phyloP scores from a whole-genome alignment of 73 alveolate genomes.

The Blepharisma stoltei region DNA sequence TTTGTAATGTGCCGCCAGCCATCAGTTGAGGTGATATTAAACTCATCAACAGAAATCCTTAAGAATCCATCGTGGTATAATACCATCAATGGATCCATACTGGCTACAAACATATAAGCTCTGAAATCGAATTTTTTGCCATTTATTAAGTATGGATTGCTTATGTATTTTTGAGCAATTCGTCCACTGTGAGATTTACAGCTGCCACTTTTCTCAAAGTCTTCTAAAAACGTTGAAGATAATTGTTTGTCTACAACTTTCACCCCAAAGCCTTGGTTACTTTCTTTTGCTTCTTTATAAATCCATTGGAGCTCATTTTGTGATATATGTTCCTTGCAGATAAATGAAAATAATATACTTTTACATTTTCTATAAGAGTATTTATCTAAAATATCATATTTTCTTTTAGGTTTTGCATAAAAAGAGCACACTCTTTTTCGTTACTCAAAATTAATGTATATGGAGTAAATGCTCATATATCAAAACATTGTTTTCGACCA shows the following conservation, averaged over 20 bases:
- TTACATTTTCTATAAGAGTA: no score
- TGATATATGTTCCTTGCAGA: no score
- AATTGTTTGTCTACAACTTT: neutral
- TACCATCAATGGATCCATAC: conserved; percentile 28
- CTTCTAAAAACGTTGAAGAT: neutral
- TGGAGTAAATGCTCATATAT: neutral
- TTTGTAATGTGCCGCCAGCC: neutral
- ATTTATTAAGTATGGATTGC: conserved; percentile 1
- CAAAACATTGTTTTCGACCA: conserved; percentile 8
- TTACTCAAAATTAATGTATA: neutral
- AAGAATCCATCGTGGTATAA: conserved; percentile 16
- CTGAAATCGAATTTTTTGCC: conserved; percentile 23
- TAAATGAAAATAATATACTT: no score
- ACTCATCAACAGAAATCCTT: conserved; percentile 16
- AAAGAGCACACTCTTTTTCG: neutral
- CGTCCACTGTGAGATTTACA: neutral
- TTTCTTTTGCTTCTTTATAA: neutral
- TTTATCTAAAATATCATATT: no score
- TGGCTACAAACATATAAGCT: conserved; percentile 20
- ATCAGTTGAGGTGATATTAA: neutral
- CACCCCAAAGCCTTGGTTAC: neutral
- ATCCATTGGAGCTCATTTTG: neutral
- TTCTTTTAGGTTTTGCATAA: neutral
- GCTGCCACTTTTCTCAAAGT: neutral
- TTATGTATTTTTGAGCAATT: neutral